Evolutionary conservation across 1,284 basidiomycete species (phyloP).

Genomic region (Papiliotrema fonsecae): DNA sequence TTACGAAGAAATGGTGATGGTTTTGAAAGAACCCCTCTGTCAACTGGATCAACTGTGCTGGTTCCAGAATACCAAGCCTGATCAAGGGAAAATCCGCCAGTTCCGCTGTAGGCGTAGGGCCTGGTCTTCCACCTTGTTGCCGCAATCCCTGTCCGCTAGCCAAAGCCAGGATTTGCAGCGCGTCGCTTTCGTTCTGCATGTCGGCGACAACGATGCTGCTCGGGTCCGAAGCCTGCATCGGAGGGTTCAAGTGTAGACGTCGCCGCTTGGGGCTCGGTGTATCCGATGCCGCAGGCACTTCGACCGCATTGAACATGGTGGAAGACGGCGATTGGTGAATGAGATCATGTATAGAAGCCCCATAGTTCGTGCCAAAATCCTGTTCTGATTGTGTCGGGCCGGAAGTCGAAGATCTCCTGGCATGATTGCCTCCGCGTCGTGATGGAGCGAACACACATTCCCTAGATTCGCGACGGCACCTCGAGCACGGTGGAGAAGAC

Average conservation of each 20-base stretch:
- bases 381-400: background rate
- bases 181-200: slow-evolving; percentile 48
- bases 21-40: slow-evolving; percentile 45
- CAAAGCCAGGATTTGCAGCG: slow-evolving; percentile 45
- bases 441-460: slow-evolving; percentile 49
- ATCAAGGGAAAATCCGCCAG: slow-evolving; percentile 44
- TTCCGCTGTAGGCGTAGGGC: slow-evolving; percentile 1
- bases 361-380: background rate
- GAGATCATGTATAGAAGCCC: slow-evolving; percentile 13
- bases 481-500: slow-evolving; percentile 47
- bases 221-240: slow-evolving; percentile 35
- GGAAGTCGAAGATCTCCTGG: slow-evolving; percentile 14
- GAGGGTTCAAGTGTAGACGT: slow-evolving; percentile 31
- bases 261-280: slow-evolving; percentile 26
- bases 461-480: slow-evolving; percentile 48
- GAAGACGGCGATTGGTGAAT: slow-evolving; percentile 3
- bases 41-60: slow-evolving; percentile 35
- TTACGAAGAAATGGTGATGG: slow-evolving; percentile 49
- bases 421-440: slow-evolving; percentile 41
- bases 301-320: background rate
- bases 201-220: slow-evolving; percentile 44
- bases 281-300: background rate
- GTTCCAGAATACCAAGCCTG: slow-evolving; percentile 41
- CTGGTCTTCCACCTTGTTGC: background rate
- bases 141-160: slow-evolving; percentile 25